These are phyloP conservation scores for Trichopus zeylanicus DNA, from an alignment of 116 monocot genomes.

Conservation along the genomic window DNA sequence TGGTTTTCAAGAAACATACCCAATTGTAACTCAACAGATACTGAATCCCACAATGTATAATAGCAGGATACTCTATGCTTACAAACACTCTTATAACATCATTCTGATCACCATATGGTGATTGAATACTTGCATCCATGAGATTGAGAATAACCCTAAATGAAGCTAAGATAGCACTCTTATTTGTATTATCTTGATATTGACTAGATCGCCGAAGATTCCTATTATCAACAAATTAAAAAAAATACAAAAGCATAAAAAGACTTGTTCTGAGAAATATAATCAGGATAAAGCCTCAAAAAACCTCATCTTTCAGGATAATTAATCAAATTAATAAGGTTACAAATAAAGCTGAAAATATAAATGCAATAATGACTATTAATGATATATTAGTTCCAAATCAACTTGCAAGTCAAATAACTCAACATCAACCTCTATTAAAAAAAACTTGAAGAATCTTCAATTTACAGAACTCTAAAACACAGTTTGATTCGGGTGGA, in stretches of 20 bases:
- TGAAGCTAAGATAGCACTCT: slow-evolving; percentile 78
- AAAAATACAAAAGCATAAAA: too few relatives aligned
- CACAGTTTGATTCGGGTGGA: too few relatives aligned
- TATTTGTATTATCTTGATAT: slow-evolving; percentile 68
- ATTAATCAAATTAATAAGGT: too few relatives aligned
- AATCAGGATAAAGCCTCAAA: too few relatives aligned
- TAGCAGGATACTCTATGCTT: slow-evolving; percentile 80
- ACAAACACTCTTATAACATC: slow-evolving; percentile 65
- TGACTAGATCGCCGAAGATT: slow-evolving; percentile 61
- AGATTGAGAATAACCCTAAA: slow-evolving; percentile 86
- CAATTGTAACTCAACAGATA: slow-evolving; percentile 88
- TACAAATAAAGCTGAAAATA: background rate
- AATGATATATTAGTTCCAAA: background rate
- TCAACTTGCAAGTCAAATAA: slow-evolving; percentile 88
- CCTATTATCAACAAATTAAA: slow-evolving; percentile 29
- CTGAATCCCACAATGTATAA: slow-evolving; percentile 75
- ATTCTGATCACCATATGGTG: slow-evolving; percentile 32
- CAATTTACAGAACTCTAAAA: slow-evolving; percentile 80
- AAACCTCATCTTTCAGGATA: background rate
- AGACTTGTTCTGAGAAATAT: too few relatives aligned
- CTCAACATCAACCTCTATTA: slow-evolving; percentile 62
- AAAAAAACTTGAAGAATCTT: slow-evolving; percentile 87
- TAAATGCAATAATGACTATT: background rate
- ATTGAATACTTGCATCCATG: slow-evolving; percentile 38
- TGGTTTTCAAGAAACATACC: slow-evolving; percentile 35